Conservation (phyloP, 1,284 basidiomycete species). For the Psilocybe mexicana region DNA sequence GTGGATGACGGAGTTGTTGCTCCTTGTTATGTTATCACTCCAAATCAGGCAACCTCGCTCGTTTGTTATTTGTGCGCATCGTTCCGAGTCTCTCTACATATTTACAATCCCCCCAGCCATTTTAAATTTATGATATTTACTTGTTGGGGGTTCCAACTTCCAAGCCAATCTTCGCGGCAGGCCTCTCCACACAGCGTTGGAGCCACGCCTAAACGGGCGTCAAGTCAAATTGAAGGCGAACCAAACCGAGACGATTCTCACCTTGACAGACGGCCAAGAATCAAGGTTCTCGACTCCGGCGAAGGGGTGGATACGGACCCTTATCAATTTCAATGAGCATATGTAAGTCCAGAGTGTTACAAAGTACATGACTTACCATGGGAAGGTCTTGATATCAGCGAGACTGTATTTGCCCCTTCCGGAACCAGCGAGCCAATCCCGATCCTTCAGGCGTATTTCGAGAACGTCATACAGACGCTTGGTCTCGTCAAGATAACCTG, state of each 20-base stretch:
- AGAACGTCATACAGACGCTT: slow-evolving; percentile 78
- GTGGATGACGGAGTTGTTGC: background rate
- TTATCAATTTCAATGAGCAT: slow-evolving; percentile 21
- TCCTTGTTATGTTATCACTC: slow-evolving; percentile 3
- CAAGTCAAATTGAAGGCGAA: background rate
- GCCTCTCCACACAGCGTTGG: slow-evolving; percentile 26
- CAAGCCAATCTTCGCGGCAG: slow-evolving; percentile 29
- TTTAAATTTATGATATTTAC: background rate
- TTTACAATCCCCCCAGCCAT: background rate
- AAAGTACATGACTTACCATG: slow-evolving; percentile 40
- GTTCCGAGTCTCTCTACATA: too few relatives aligned
- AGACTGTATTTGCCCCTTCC: slow-evolving; percentile 66
- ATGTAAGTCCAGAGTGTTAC: background rate
- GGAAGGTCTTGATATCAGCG: slow-evolving; percentile 62
- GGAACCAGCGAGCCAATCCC: slow-evolving; percentile 71
- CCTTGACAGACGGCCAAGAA: slow-evolving; percentile 60
- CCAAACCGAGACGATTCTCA: slow-evolving; percentile 13
- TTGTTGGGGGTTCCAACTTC: slow-evolving; percentile 15
- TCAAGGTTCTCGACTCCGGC: slow-evolving; percentile 54
- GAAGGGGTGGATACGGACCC: slow-evolving; percentile 49
- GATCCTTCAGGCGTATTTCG: slow-evolving; percentile 63
- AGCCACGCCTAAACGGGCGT: slow-evolving; percentile 33
- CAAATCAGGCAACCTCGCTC: background rate
- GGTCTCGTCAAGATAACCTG: slow-evolving; percentile 77
- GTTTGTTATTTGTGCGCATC: background rate